Evolutionary conservation across 495 filamentous ascomycete genomes (phyloP).

Genomic region (Hyaloscypha hepaticicola): DNA sequence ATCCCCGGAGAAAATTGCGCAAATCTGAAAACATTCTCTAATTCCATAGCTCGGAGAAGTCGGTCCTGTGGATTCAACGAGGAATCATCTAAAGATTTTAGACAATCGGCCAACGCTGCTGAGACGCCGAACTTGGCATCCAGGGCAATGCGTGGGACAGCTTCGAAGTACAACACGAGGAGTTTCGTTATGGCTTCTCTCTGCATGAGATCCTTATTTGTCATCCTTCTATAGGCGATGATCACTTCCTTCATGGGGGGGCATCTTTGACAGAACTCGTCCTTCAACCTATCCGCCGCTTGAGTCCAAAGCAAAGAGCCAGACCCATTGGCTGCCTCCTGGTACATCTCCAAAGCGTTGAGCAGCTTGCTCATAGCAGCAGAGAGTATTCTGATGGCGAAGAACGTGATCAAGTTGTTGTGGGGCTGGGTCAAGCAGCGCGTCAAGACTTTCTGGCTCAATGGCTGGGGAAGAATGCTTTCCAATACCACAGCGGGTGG

Average conservation of each 20-base stretch:
- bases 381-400: conserved; percentile 74
- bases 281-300: conserved; percentile 59
- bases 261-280: conserved; percentile 75
- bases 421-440: conserved; percentile 74
- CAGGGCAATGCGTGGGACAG: conserved; percentile 75
- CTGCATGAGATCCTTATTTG: conserved; percentile 67
- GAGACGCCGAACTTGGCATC: conserved; percentile 86
- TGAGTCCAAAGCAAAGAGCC: conserved; percentile 60
- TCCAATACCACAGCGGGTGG: conserved; percentile 74
- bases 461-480: conserved; percentile 80
- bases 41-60: conserved; percentile 59
- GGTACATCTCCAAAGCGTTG: conserved; percentile 52
- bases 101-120: conserved; percentile 61
- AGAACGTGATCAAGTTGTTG: conserved; percentile 71
- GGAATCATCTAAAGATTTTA: conserved; percentile 51
- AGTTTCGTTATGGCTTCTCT: conserved; percentile 75
- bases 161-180: conserved; percentile 75
- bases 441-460: conserved; percentile 71
- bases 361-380: conserved; percentile 77
- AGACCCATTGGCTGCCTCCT: conserved; percentile 42
- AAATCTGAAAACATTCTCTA: conserved; percentile 74
- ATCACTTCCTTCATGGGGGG: conserved; percentile 78
- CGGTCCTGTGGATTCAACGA: conserved; percentile 44
- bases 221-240: conserved; percentile 60
- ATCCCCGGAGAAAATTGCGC: conserved; percentile 74